Percentiles rank a stretch among this genome's conserved stretches.
Conservation (phyloP, 2,329 filamentous ascomycete genomes). For the Beauveria bassiana region DNA sequence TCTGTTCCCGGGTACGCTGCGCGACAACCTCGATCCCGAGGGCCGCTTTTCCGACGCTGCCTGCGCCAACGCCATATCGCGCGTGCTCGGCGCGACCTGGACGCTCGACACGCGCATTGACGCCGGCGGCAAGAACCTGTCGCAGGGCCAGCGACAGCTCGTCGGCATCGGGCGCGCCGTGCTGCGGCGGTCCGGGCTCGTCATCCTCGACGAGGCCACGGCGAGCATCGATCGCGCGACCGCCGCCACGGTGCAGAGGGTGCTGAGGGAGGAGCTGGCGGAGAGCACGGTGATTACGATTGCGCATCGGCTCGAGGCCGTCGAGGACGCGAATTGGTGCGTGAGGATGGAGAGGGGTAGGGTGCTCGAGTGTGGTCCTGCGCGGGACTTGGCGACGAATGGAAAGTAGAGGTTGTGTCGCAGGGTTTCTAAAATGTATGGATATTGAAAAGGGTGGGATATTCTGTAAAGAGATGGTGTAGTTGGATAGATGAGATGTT, state of each 20-base stretch:
- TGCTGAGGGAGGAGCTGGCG: slow-evolving; percentile 46
- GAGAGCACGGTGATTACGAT: slow-evolving; percentile 57
- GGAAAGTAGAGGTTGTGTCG: not conserved
- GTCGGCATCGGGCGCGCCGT: slow-evolving; percentile 54
- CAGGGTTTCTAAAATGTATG: no score
- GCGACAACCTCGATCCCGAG: slow-evolving; percentile 63
- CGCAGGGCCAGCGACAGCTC: slow-evolving; percentile 56
- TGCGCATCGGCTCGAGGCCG: slow-evolving; percentile 57
- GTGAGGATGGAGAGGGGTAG: slow-evolving; percentile 44
- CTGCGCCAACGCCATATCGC: slow-evolving; percentile 44
- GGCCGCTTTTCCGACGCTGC: slow-evolving; percentile 46
- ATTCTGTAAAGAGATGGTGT: not conserved
- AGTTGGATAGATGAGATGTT: not conserved
- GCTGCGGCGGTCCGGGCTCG: slow-evolving; percentile 50
- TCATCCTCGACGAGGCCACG: slow-evolving; percentile 59
- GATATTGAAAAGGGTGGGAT: not conserved
- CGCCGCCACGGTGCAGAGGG: slow-evolving; percentile 48
- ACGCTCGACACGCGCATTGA: slow-evolving; percentile 44
- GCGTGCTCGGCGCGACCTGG: slow-evolving; percentile 49
- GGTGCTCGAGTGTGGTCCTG: slow-evolving; percentile 41
- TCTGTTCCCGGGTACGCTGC: slow-evolving; percentile 50
- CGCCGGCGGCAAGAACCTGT: slow-evolving; percentile 53
- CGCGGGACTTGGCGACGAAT: slow-evolving; percentile 14
- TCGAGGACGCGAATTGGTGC: slow-evolving; percentile 49
- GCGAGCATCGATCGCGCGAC: slow-evolving; percentile 55